Conservation (phyloP, 2,329 filamentous ascomycete species). For the Penicillium olsonii region DNA sequence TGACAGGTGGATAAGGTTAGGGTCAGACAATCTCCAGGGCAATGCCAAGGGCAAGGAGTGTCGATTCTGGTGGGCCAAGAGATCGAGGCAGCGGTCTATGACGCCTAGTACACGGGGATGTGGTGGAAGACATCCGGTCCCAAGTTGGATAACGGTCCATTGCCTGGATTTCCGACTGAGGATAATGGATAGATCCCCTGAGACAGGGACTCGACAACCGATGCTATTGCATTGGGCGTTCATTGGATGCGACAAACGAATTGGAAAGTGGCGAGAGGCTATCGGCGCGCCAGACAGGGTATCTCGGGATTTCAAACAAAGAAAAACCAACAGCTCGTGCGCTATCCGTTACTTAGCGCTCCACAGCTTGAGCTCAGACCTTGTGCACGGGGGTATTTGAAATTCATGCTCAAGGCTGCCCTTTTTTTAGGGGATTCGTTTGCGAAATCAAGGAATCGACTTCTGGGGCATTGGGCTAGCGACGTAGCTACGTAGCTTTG, state of each 20-base stretch:
- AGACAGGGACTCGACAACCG: not conserved
- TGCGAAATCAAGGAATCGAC: no score
- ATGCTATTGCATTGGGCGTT: not conserved
- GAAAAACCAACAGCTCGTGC: constrained; percentile 4
- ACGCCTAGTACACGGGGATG: constrained; percentile 4
- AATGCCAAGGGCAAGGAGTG: not conserved
- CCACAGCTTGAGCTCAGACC: not conserved
- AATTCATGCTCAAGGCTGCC: not conserved
- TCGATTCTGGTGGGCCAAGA: not conserved
- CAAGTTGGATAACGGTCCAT: not conserved
- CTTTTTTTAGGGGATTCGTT: not conserved
- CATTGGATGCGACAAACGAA: constrained; percentile 1
- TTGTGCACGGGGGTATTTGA: not conserved
- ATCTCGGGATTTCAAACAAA: constrained; percentile 10
- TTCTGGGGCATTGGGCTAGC: not conserved
- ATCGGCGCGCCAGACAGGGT: constrained; percentile 5
- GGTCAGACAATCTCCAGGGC: not conserved
- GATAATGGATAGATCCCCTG: not conserved
- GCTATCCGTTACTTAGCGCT: not conserved
- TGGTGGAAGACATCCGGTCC: not conserved
- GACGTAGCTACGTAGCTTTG: no score
- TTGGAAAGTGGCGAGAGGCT: not conserved
- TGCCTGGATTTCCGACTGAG: not conserved
- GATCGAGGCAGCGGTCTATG: not conserved
- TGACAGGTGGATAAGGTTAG: constrained; percentile 4